phyloP scores from a whole-genome alignment of 768 basidiomycete species.

The Sarcodon aspratus region DNA sequence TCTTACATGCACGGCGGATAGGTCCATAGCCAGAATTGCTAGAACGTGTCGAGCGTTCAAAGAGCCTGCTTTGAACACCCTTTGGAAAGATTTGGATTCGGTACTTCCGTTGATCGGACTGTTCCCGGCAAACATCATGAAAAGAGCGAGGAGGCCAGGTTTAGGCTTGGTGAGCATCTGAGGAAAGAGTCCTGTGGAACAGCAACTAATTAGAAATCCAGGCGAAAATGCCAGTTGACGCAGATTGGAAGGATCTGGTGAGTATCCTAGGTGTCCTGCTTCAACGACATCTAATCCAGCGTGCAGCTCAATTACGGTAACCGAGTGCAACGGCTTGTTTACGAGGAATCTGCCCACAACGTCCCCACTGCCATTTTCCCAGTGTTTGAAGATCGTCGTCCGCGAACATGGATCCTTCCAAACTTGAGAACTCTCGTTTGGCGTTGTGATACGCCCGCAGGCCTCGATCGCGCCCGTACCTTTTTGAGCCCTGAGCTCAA shows the following conservation, averaged over 20 bases:
- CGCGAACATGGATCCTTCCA: slow-evolving; percentile 55
- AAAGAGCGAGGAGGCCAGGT: slow-evolving; percentile 61
- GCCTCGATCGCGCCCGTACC: slow-evolving; percentile 49
- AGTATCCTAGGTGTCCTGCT: too few relatives aligned
- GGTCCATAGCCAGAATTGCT: slow-evolving; percentile 57
- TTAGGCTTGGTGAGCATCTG: slow-evolving; percentile 55
- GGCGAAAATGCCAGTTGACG: slow-evolving; percentile 49
- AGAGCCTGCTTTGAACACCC: slow-evolving; percentile 56
- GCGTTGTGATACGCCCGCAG: slow-evolving; percentile 58
- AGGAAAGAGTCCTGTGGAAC: background rate
- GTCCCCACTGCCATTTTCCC: slow-evolving; percentile 57
- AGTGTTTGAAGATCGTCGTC: slow-evolving; percentile 52
- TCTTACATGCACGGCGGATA: slow-evolving; percentile 8
- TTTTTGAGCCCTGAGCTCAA: slow-evolving; percentile 61
- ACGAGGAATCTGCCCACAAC: slow-evolving; percentile 56
- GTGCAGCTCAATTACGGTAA: slow-evolving; percentile 60
- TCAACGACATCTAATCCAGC: too few relatives aligned
- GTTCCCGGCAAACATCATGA: slow-evolving; percentile 58
- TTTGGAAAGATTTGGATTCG: slow-evolving; percentile 75
- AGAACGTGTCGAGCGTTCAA: slow-evolving; percentile 66
- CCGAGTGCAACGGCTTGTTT: slow-evolving; percentile 53
- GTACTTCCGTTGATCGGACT: slow-evolving; percentile 59
- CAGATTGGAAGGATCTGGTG: slow-evolving; percentile 60
- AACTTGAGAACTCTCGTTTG: slow-evolving; percentile 59
- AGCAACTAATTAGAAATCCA: slow-evolving; percentile 12